phyloP scores from a whole-genome alignment of 208 protist species.

The Trypanosoma conorhini region DNA sequence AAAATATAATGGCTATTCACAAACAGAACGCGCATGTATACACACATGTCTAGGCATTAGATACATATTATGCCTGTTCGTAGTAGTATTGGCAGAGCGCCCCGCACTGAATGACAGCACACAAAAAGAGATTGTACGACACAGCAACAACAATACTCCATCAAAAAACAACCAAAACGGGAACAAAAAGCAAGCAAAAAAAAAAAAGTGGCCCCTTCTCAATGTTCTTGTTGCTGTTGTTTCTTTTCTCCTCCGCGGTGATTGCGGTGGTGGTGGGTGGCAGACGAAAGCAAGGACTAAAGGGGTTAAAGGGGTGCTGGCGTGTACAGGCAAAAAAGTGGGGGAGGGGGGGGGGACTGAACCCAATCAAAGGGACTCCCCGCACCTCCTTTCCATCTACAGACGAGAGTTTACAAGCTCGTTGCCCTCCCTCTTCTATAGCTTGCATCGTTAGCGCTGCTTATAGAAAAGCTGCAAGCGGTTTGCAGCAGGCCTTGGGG shows the following conservation, averaged over 20 bases:
- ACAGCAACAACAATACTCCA: too few species aligned
- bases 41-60: neutral
- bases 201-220: neutral
- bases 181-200: neutral
- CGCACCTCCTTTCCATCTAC: neutral
- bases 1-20: neutral
- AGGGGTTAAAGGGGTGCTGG: conserved; percentile 5
- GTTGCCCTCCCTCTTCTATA: conserved; percentile 1
- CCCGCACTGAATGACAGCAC: neutral
- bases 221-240: neutral
- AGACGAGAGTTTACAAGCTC: neutral
- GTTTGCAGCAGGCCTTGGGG: conserved; percentile 12
- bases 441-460: conserved; percentile 33
- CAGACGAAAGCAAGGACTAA: neutral
- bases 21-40: neutral
- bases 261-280: neutral
- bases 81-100: neutral
- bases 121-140: neutral
- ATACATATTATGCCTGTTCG: neutral
- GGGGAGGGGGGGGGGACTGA: too few species aligned
- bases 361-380: neutral
- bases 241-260: neutral
- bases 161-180: neutral
- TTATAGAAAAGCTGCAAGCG: conserved; percentile 42
- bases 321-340: conserved; percentile 10